Evolutionary conservation across 2,329 filamentous ascomycete species (phyloP).

Genomic region (Colletotrichum sp.): DNA sequence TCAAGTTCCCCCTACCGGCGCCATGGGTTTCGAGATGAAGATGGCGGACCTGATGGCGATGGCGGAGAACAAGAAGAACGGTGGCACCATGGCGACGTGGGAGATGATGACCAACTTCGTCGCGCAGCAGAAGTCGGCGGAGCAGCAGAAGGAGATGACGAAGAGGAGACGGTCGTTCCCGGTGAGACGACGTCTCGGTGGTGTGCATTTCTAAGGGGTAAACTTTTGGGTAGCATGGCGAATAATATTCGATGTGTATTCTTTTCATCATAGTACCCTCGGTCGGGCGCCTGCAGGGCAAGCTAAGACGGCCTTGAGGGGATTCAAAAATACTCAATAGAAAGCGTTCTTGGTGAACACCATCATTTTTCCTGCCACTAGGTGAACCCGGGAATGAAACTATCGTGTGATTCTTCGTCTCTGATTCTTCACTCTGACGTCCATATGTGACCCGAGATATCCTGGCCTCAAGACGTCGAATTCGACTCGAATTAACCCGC

Average conservation of each 20-base stretch:
- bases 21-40: conserved; percentile 13
- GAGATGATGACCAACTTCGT: conserved; percentile 11
- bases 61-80: conserved; percentile 5
- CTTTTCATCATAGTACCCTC: conserved; percentile 9
- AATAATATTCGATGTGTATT: conserved; percentile 15
- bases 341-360: background rate
- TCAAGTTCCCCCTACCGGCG: background rate
- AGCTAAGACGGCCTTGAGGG: background rate
- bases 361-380: background rate
- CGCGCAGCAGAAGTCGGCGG: conserved; percentile 3
- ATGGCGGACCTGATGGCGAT: conserved; percentile 15
- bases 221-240: conserved; percentile 9
- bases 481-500: background rate
- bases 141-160: background rate
- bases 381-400: background rate
- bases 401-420: background rate
- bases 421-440: background rate
- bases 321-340: background rate
- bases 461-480: background rate
- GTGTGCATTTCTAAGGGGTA: conserved; percentile 4
- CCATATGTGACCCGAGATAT: background rate
- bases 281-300: background rate
- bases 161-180: background rate
- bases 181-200: conserved; percentile 6
- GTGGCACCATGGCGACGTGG: conserved; percentile 10